Evolutionary conservation across 352 stramenopile genomes (phyloP).

Genomic region (Aphanomyces stellatus): DNA sequence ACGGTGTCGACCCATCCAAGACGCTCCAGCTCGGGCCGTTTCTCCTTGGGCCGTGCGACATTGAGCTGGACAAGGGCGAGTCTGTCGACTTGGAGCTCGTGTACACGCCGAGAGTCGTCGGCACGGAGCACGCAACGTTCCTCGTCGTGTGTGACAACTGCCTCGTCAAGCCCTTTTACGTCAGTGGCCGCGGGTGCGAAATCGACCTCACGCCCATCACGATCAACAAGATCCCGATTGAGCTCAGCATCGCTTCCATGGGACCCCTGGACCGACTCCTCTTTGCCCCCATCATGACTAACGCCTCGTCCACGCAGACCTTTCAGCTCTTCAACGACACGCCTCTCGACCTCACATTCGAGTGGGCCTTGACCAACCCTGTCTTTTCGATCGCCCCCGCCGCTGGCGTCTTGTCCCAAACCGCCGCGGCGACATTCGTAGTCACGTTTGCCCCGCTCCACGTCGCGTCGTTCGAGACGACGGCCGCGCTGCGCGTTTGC

Average conservation of each 20-base stretch:
- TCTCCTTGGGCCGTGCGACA: conserved; percentile 36
- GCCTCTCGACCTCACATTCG: conserved; percentile 46
- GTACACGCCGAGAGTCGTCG: conserved; percentile 47
- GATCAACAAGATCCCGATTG: conserved; percentile 40
- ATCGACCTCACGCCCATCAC: conserved; percentile 43
- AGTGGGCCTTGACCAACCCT: conserved; percentile 33
- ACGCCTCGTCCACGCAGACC: conserved; percentile 26
- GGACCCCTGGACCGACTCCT: conserved; percentile 35
- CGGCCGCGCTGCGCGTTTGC: background rate
- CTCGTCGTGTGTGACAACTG: conserved; percentile 81
- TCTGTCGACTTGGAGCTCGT: conserved; percentile 37
- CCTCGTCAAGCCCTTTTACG: conserved; percentile 58
- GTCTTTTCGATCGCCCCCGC: conserved; percentile 34
- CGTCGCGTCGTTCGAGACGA: conserved; percentile 3
- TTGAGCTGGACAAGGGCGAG: conserved; percentile 41
- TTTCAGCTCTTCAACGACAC: conserved; percentile 57
- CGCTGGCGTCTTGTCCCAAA: conserved; percentile 34
- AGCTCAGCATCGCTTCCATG: conserved; percentile 37
- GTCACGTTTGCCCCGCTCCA: conserved; percentile 34
- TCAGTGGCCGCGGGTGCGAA: conserved; percentile 56
- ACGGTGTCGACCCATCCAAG: background rate
- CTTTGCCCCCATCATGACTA: conserved; percentile 40
- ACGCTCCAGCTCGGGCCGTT: conserved; percentile 38
- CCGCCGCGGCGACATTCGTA: conserved; percentile 32
- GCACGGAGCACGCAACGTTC: conserved; percentile 51